Conservation (phyloP, 306 rosid genomes). For the Gastrolobium bilobum region DNA sequence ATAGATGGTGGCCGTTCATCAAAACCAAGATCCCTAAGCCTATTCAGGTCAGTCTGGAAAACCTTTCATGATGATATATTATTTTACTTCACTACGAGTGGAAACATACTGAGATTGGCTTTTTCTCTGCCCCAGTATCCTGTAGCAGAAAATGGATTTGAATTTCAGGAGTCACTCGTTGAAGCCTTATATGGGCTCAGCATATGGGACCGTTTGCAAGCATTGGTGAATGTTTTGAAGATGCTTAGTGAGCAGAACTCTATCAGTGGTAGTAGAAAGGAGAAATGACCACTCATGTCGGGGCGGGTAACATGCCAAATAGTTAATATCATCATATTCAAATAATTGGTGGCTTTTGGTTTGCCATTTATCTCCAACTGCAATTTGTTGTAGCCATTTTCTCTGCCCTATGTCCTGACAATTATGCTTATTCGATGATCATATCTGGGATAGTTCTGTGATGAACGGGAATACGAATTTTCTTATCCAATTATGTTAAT, state of each 20-base stretch:
- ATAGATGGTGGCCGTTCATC: conserved; percentile 92
- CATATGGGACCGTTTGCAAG: conserved; percentile 90
- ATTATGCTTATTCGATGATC: conserved; percentile 1
- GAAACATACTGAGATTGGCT: conserved; percentile 39
- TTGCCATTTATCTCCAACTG: conserved; percentile 22
- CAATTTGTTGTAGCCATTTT: conserved; percentile 24
- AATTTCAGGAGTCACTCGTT: conserved; percentile 86
- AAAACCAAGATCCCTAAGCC: conserved; percentile 89
- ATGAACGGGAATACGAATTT: conserved; percentile 17
- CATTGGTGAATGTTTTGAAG: conserved; percentile 80
- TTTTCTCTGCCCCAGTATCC: conserved; percentile 74
- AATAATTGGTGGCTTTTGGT: conserved; percentile 43
- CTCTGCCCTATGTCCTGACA: neutral
- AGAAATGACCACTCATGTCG: conserved; percentile 52
- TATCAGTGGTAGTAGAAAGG: conserved; percentile 44
- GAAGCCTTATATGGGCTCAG: conserved; percentile 83
- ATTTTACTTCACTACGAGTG: conserved; percentile 14
- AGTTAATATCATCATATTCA: conserved; percentile 29
- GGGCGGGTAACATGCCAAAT: conserved; percentile 30
- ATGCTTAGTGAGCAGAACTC: conserved; percentile 71
- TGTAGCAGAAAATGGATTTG: conserved; percentile 82
- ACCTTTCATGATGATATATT: conserved; percentile 25
- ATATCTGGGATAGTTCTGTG: conserved; percentile 31
- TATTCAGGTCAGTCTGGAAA: conserved; percentile 74
- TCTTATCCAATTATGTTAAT: conserved; percentile 2